Evolutionary conservation across 257 asterid species (phyloP), one percentile per base, ranked within the genome.

Genomic region (Verbena officinalis): DNA sequence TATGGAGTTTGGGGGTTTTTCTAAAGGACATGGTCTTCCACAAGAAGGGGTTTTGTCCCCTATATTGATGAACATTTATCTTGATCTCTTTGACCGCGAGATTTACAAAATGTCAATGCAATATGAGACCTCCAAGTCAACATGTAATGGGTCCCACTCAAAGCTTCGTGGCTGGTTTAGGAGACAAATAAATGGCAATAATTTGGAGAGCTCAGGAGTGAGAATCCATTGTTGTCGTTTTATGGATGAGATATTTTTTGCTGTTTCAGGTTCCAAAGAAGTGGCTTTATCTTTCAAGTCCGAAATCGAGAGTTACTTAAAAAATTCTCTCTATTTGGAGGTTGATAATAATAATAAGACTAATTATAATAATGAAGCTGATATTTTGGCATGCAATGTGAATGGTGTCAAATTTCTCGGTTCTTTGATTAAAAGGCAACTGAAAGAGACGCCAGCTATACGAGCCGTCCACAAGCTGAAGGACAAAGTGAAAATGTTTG

Each of bases 21-120:
- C 96, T 16, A 93, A 93, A 76, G 95, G 99, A 39, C 95, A 85
- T 13, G 99, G 99, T 77, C 97, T 93, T 75, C 99, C 99, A 30
- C 99, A 93, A 76, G 99, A 93, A 79, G 99, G 99, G 53, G 79
- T 80, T n/a, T 59, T 93, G 72, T 86, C 97, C 10, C 99, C 99
- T 15, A 83, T 93, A 74, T 67, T 93, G 57, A 85, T 84, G 83
- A 93, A 93, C 67, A 72, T 93, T 65, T 90, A 93, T 83, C 94
- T 93, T 62, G 95, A 87, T 78, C 83, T 78, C 38, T 87, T 90
- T 68, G 99, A 93, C 80, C 77, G 80, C 0, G 96, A 90, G 75
- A 63, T 93, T 23, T 86, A 75, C 74, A 80, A 83, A 64, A 64
- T 87, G 83, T 83, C 96, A 19, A 90, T 93, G 99, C 80, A 73